Base-by-base conservation (phyloP, 2,329 filamentous ascomycete genomes). In the Tympanopsis confertula region DNA sequence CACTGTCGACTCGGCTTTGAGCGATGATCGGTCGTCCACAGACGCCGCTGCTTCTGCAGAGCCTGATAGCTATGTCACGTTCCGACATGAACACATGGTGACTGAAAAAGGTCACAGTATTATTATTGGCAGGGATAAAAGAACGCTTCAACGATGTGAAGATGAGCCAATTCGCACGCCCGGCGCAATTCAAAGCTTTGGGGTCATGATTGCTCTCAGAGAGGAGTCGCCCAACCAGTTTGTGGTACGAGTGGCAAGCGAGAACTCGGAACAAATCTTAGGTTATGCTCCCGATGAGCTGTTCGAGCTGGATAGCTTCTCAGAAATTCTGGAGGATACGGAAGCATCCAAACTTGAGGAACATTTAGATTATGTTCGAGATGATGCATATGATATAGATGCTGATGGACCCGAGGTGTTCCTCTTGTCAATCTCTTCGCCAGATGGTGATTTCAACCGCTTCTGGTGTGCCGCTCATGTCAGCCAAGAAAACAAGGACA, bases 111-210 rank as follows among this genome's bases (percentile, higher is more conserved):
- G 86, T 0, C 86, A 94, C 58, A 78, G 82, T 19, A 73, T 94
- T 19, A 84, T 94, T 39, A 91, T 86, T 1, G 86, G 86, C 4
- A 71, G 82, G 39, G 78, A 86, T 38, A 80, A 78, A 2, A 80
- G 78, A 2, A 74, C 69, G 1, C 61, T 91, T 33, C 83, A 93
- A 52, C 72, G 77, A 38, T 94, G 87, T 51, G 87, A 94, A 55
- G 87, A 94, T 50, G 87, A 94, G 50, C 86, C 87, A 0, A 94
- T 94, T 19, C 86, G 89, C 45, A 81, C 86, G 1, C 87, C 87
- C 1, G 86, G 87, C 22, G 84, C 84, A 1, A 62, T 88, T 1
- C 87, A 94, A 53, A 69, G 74, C 1, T 94, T 94, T 47, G 87
- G 88, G 1, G 66, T 84, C 3, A 62, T 94, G 18, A 50, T 94